A percentile compares a stretch with the other conserved stretches of the same genome.
phyloP scores from a whole-genome alignment of 164 flowering plant genomes.

The Annona squamosa region DNA sequence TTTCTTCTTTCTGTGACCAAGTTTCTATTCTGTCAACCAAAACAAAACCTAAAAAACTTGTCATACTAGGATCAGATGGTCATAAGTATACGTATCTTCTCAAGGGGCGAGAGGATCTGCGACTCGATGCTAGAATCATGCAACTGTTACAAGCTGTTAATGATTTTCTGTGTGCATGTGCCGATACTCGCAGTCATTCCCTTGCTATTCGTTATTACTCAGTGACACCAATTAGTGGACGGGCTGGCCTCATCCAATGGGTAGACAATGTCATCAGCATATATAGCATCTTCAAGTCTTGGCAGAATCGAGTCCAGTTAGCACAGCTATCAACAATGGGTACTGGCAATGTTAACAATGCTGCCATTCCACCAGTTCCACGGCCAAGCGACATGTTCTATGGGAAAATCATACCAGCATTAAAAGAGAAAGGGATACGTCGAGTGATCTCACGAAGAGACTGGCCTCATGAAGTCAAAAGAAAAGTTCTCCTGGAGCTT shows the following conservation, averaged over 20 bases:
- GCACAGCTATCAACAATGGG: conserved; percentile 51
- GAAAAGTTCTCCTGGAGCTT: conserved; percentile 86
- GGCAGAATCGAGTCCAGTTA: conserved; percentile 74
- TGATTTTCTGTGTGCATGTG: conserved; percentile 57
- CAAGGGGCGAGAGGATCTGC: conserved; percentile 94
- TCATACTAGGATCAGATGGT: conserved; percentile 84
- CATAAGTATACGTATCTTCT: conserved; percentile 80
- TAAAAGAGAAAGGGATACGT: conserved; percentile 95
- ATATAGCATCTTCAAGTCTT: conserved; percentile 83
- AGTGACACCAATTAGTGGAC: conserved; percentile 95
- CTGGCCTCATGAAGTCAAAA: conserved; percentile 98
- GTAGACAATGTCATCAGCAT: conserved; percentile 90
- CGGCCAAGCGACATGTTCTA: conserved; percentile 98
- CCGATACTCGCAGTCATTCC: conserved; percentile 38
- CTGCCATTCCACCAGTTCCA: conserved; percentile 70
- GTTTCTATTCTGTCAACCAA: conserved; percentile 77
- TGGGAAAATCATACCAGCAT: conserved; percentile 98
- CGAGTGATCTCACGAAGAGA: conserved; percentile 95
- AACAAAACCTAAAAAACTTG: conserved; percentile 90
- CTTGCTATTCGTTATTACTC: conserved; percentile 82
- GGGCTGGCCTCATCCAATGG: conserved; percentile 98
- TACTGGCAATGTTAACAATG: conserved; percentile 37
- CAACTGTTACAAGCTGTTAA: conserved; percentile 90
- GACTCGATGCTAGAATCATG: conserved; percentile 99
- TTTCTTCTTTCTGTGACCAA: conserved; percentile 77